These are phyloP conservation scores for Diaporthe longicolla DNA, from an alignment of 2,329 filamentous ascomycete genomes.

Conservation along the genomic window DNA sequence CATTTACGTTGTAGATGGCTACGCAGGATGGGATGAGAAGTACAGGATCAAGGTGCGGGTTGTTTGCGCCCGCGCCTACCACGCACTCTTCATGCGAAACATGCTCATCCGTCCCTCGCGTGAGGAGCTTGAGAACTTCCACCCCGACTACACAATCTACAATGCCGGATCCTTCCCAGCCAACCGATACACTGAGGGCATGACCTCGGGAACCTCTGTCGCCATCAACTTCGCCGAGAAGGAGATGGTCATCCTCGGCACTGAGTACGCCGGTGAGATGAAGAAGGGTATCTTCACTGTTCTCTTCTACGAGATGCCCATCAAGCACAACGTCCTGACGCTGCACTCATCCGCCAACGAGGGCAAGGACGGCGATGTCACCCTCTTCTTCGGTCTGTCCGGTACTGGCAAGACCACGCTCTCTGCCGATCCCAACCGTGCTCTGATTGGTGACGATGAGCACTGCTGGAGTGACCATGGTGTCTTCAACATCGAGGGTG, in stretches of 20 bases:
- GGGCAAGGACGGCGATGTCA: constrained; percentile 94
- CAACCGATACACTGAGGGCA: constrained; percentile 97
- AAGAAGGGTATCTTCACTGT: constrained; percentile 99
- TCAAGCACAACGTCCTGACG: constrained; percentile 99
- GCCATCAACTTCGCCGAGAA: constrained; percentile 99
- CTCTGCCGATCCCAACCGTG: constrained; percentile 95
- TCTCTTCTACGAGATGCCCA: constrained; percentile 99
- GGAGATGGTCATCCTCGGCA: constrained; percentile 99
- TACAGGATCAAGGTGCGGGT: constrained; percentile 98
- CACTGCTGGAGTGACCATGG: constrained; percentile 98
- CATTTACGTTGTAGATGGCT: constrained; percentile 98
- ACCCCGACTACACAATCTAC: constrained; percentile 99
- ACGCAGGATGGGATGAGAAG: constrained; percentile 97
- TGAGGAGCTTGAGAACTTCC: constrained; percentile 96
- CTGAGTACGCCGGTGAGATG: constrained; percentile 98
- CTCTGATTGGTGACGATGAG: constrained; percentile 98
- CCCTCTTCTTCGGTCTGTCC: constrained; percentile 98
- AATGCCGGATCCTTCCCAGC: constrained; percentile 98
- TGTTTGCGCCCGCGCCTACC: constrained; percentile 98
- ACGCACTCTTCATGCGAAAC: constrained; percentile 99
- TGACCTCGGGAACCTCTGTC: constrained; percentile 98
- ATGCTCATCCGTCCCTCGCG: constrained; percentile 96
- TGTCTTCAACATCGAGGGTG: constrained; percentile 99
- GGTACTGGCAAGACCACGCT: constrained; percentile 99
- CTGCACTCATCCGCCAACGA: constrained; percentile 99